phyloP scores from a whole-genome alignment of 768 basidiomycete genomes.

The Pleurotus eryngii region DNA sequence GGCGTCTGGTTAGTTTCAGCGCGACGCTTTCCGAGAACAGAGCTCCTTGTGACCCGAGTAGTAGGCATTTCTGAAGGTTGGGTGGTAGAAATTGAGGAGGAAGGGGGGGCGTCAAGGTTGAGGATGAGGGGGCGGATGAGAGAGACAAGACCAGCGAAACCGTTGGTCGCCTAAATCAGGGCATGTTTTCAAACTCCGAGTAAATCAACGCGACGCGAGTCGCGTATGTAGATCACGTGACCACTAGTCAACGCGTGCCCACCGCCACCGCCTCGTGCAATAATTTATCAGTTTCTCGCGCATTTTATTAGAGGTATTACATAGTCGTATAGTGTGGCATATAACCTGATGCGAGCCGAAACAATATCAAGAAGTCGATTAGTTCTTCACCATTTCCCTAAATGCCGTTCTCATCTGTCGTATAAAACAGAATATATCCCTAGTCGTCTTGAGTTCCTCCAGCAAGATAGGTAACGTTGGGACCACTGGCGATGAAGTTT shows the following conservation, averaged over 20 bases:
- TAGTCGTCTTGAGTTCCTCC: constrained; percentile 64
- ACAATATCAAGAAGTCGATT: neutral
- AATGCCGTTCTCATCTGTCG: constrained; percentile 60
- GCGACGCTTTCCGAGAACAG: constrained; percentile 29
- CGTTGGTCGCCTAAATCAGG: neutral
- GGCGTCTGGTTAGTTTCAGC: constrained; percentile 19
- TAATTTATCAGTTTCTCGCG: no score
- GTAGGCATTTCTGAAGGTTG: constrained; percentile 9
- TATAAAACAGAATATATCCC: constrained; percentile 72
- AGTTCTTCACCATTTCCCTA: constrained; percentile 19
- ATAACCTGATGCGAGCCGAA: no score
- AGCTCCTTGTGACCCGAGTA: constrained; percentile 21
- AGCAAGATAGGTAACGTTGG: constrained; percentile 66
- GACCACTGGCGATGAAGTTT: constrained; percentile 74
- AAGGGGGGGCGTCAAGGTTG: constrained; percentile 4
- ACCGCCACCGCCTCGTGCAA: no score
- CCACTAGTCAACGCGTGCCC: neutral
- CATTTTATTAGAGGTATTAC: no score
- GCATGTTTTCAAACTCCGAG: constrained; percentile 7
- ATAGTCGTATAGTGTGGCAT: no score
- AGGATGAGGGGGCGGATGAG: constrained; percentile 9
- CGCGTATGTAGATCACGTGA: constrained; percentile 6
- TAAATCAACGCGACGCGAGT: constrained; percentile 12
- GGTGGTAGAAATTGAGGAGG: constrained; percentile 2
- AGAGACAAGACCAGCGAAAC: neutral